Base-by-base conservation (phyloP, 1,139 yeast species). In the Zhuliangozyma parablackwelliae region DNA sequence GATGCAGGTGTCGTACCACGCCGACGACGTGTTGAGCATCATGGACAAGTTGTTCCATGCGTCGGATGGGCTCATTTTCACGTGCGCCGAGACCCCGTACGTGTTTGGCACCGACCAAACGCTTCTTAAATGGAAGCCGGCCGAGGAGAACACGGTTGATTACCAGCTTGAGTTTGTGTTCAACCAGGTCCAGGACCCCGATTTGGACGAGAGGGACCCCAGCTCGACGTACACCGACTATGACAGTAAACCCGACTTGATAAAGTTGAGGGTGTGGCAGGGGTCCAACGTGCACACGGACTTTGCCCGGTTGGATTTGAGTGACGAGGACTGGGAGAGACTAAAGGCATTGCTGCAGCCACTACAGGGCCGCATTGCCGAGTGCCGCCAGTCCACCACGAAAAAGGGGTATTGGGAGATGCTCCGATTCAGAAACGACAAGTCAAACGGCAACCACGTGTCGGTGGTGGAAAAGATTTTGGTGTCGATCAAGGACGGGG, bases 71-170 rank as follows among this genome's bases (percentile, higher is more conserved):
- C 72, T 94, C 29, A 88, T 94, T 43, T 87, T 88, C 57, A 94
- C 99, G 2, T 87, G 96, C 49, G 86, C 94, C 27, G 88, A 80
- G 42, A 78, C 94, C 1, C 95, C 96, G 0, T 94, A 94, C 60
- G 73, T 78, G 4, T 79, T 82, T 47, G 97, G 97, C 10, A 90
- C 97, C 0, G 97, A 92, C 57, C 75, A 78, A 4, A 78, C 83
- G 2, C 57, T 85, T 33, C 63, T 94, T 39, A 94, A 94, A 59
- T 94, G 99, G 99, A 94, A 94, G 53, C 97, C 98, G 1, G 89
- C 95, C 8, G 86, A 87, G 43, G 98, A 92, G 59, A 94, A 94
- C 52, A 82, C 97, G 0, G 75, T 94, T 27, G 99, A 94, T 60
- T 92, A 87, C 60, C 82, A 82, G 54, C 58, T 94, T 43, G 75